Evolutionary conservation across 768 basidiomycete species (phyloP), one percentile per base, ranked within the genome.

Genomic region (Lepiota venenata): DNA sequence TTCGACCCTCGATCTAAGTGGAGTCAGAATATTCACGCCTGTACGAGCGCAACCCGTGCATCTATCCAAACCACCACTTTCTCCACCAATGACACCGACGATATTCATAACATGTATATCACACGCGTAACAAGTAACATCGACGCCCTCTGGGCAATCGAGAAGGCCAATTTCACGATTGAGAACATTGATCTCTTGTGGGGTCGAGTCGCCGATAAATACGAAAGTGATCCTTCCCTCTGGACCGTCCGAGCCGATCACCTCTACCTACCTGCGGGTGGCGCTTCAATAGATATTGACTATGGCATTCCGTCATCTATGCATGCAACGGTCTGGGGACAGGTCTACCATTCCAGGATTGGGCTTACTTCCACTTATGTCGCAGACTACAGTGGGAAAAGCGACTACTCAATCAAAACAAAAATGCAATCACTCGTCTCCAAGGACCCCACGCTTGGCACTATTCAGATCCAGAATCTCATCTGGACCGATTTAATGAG

Each of bases 11-110:
- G 58, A 11, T 64, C 60, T 11, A 61, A 47, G 2, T 64, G 62
- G 62, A 51, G 46, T 14, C 63, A 64, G 22, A 52, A 50, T 6
- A 11, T 62, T 14, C 57, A 59, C 10, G 44, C 21, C 7, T 65
- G 64, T 27, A 57, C 62, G 3, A 61, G 62, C 14, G 52, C 52
- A 2, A 63, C 44, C 10, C 44, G 45, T 8, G 44, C 45, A 16
- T 46, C 43, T 10, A 53, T 47, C 14, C 52, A 53, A 0, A 39
- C 14, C 4, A 21, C 21, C 20, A 47, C 45, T 2, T 47, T 53
- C 22, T 50, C 50, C 3, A 11, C 25, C 1, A 53, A 38, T 9
- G 11, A 21, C 2, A 29, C 36, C 10, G 18, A 4, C 35, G 21
- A 37, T 27, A 7, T 47, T 6, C 43, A 20, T 14, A 12, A 29